Base-by-base conservation (phyloP, 768 basidiomycete species). In the Roridomyces roridus region DNA sequence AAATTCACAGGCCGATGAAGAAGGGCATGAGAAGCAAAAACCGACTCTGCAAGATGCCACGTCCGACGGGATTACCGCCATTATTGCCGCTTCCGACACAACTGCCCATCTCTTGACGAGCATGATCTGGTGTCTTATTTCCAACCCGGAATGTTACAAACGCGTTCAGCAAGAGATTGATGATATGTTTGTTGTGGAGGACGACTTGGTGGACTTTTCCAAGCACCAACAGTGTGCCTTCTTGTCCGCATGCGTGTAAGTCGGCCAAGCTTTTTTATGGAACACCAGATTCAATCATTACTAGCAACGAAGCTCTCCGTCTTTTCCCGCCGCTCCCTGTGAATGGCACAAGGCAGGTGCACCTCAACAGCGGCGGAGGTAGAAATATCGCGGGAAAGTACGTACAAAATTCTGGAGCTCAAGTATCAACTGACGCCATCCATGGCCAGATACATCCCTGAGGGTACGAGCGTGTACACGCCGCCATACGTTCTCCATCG, bases 281-380 rank as follows among this genome's bases (percentile, higher is more conserved):
- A n/a, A n/a, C n/a, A n/a, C n/a, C n/a, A n/a, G n/a, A n/a, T 20
- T 40, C 23, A 47, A 24, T 18, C 20, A 5, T 47, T 46, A 31
- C 5, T 20, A 84, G 83, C 57, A 81, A 83, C 37, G 83, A 85
- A 49, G 68, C 75, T 0, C 65, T 85, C 25, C 76, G 83, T 31
- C 69, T 85, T 18, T 75, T 74, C 53, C 80, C 83, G 12, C 75
- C 84, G 6, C 63, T 84, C n/a, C 73, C 81, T 40, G 74, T 40
- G 68, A 74, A 42, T 75, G 79, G 62, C 73, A 79, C 42, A 67
- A 68, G 34, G 65, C 71, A 14, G 68, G 69, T 9, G 63, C 51
- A 52, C 63, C 35, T 42, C 25, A 5, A 20, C 28, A 34, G 12
- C 6, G 15, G 28, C 11, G 31, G 31, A 17, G 51, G 34, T 8